Evolutionary conservation across 306 rosid species (phyloP).

Genomic region (Dryas drummondii): DNA sequence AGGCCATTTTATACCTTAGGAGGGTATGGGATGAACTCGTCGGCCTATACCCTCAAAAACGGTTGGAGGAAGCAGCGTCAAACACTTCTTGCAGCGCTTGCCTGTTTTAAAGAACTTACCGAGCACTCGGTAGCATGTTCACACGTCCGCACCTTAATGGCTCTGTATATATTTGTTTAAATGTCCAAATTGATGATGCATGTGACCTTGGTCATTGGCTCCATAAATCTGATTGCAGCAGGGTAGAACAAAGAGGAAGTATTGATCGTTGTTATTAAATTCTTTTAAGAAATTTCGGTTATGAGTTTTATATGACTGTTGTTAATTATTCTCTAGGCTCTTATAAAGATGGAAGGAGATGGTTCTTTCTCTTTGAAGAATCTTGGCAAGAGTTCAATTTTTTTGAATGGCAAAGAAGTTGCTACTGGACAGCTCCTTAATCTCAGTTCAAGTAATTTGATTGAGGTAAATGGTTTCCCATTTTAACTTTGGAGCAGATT

Average conservation of each 20-base stretch:
- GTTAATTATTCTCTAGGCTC: conserved; percentile 48
- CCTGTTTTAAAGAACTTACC: no score
- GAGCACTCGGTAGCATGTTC: no score
- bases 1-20: no score
- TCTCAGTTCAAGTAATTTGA: conserved; percentile 53
- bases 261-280: background rate
- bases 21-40: no score
- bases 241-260: background rate
- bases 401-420: conserved; percentile 75
- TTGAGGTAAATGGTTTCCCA: conserved; percentile 54
- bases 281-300: background rate
- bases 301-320: conserved; percentile 12
- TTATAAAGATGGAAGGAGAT: conserved; percentile 67
- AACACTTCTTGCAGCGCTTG: no score
- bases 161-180: background rate
- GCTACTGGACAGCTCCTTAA: conserved; percentile 43
- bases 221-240: background rate
- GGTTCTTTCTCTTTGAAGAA: conserved; percentile 71
- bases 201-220: background rate
- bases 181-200: background rate
- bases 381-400: conserved; percentile 67
- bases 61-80: no score
- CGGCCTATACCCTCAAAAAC: no score
- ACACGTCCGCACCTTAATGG: no score
- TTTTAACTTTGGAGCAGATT: background rate